Percentiles rank a stretch among this genome's conserved stretches.
Conservation (phyloP, 495 filamentous ascomycete genomes). For the Neurospora tetraspora region DNA sequence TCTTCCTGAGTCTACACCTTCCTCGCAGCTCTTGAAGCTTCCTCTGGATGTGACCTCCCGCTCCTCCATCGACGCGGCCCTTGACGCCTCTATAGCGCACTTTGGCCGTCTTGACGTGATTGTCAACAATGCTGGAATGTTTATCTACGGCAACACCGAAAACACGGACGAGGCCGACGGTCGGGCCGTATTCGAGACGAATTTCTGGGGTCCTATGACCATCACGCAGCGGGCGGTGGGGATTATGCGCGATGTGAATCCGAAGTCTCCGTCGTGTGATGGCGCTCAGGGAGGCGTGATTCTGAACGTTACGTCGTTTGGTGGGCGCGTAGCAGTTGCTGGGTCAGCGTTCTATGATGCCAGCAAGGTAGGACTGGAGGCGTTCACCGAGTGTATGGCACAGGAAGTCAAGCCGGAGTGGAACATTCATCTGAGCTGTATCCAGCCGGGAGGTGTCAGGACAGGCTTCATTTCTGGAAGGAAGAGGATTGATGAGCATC, state of each 20-base stretch:
- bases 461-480: constrained; percentile 30
- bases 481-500: constrained; percentile 17
- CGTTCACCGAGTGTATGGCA: constrained; percentile 44
- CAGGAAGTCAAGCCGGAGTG: constrained; percentile 42
- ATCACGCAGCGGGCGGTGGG: constrained; percentile 35
- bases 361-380: constrained; percentile 45
- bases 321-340: constrained; percentile 36
- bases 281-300: constrained; percentile 38
- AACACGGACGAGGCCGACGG: constrained; percentile 27
- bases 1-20: constrained; percentile 18
- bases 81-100: constrained; percentile 23
- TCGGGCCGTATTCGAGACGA: constrained; percentile 38
- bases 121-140: constrained; percentile 49
- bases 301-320: constrained; percentile 44
- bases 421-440: constrained; percentile 37
- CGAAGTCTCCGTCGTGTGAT: constrained; percentile 7
- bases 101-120: constrained; percentile 44
- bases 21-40: constrained; percentile 31
- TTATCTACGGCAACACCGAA: constrained; percentile 37
- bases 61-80: constrained; percentile 29
- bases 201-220: constrained; percentile 43
- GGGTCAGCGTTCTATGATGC: constrained; percentile 45
- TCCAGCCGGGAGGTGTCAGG: constrained; percentile 43
- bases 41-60: constrained; percentile 34
- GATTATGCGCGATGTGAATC: constrained; percentile 36